These are phyloP conservation scores for Harrya chromipes DNA, from an alignment of 768 basidiomycete genomes.

Conservation along the genomic window DNA sequence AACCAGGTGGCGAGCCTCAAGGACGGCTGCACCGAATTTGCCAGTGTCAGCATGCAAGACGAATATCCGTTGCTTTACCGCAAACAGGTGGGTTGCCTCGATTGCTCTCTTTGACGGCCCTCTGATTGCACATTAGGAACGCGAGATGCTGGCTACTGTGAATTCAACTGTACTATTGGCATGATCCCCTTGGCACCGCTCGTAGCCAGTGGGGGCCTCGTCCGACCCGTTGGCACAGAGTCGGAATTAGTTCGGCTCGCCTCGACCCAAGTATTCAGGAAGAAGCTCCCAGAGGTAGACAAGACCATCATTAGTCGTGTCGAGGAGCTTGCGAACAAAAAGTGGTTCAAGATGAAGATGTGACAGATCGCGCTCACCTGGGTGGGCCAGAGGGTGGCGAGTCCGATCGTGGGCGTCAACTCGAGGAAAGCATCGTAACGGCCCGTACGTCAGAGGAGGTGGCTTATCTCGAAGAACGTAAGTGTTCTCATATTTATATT, in stretches of 20 bases:
- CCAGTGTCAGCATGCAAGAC: constrained; percentile 56
- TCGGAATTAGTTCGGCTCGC: too few relatives aligned
- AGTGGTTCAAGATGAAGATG: too few relatives aligned
- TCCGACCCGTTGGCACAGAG: too few relatives aligned
- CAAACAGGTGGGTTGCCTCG: too few relatives aligned
- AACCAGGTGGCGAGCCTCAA: constrained; percentile 41
- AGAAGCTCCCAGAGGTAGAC: constrained; percentile 26
- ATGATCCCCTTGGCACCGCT: too few relatives aligned
- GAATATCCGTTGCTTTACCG: constrained; percentile 47
- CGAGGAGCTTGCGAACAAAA: constrained; percentile 40
- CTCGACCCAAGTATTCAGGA: constrained; percentile 14
- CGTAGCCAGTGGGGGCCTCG: too few relatives aligned
- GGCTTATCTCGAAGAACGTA: constrained; percentile 29
- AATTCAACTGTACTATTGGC: constrained; percentile 47
- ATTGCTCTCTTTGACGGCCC: too few relatives aligned
- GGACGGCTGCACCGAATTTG: constrained; percentile 47
- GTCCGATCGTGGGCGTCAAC: constrained; percentile 44
- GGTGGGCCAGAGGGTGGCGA: constrained; percentile 38
- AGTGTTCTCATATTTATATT: neutral
- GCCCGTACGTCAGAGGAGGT: too few relatives aligned
- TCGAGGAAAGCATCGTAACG: constrained; percentile 30
- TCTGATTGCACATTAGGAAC: constrained; percentile 39
- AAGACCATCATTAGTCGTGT: constrained; percentile 38
- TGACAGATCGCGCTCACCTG: constrained; percentile 46
- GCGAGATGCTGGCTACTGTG: constrained; percentile 44